These are phyloP conservation scores for Penicillium robsamsonii DNA, from an alignment of 495 filamentous ascomycete species.

Conservation along the genomic window DNA sequence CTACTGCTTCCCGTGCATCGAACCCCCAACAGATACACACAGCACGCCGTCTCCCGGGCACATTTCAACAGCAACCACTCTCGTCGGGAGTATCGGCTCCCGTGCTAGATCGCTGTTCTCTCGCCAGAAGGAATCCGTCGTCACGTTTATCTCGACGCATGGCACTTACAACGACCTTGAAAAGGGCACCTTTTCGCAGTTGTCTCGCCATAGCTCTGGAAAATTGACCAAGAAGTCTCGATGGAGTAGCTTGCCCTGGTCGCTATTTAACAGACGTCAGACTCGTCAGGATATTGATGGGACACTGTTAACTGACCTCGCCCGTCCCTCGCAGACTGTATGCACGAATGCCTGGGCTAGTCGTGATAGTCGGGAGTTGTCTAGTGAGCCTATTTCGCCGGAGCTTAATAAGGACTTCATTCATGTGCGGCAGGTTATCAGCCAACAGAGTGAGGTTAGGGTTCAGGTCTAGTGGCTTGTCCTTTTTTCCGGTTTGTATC, in stretches of 20 bases:
- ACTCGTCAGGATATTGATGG: constrained; percentile 11
- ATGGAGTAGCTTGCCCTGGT: constrained; percentile 20
- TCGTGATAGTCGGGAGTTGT: constrained; percentile 26
- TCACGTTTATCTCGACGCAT: neutral
- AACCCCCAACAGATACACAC: constrained; percentile 14
- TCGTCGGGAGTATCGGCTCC: constrained; percentile 24
- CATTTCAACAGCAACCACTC: constrained; percentile 17
- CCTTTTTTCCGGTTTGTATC: neutral
- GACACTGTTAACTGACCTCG: constrained; percentile 20
- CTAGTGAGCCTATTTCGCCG: constrained; percentile 2
- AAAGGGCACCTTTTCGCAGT: constrained; percentile 19
- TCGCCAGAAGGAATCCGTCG: constrained; percentile 10
- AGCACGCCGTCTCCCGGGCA: neutral
- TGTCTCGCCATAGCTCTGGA: neutral
- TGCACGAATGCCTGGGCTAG: constrained; percentile 43
- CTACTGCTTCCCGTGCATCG: constrained; percentile 23
- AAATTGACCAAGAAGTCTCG: constrained; percentile 3
- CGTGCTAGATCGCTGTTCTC: constrained; percentile 31
- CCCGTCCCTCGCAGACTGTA: constrained; percentile 27
- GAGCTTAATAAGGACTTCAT: constrained; percentile 26
- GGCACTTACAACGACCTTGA: constrained; percentile 24
- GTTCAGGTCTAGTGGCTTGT: constrained; percentile 17
- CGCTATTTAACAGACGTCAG: constrained; percentile 13
- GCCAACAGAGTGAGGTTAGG: constrained; percentile 38
- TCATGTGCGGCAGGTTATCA: constrained; percentile 40